Percentiles rank a stretch among this genome's conserved stretches.
phyloP scores from a whole-genome alignment of 768 basidiomycete genomes.

The Dacryopinax spathularia region DNA sequence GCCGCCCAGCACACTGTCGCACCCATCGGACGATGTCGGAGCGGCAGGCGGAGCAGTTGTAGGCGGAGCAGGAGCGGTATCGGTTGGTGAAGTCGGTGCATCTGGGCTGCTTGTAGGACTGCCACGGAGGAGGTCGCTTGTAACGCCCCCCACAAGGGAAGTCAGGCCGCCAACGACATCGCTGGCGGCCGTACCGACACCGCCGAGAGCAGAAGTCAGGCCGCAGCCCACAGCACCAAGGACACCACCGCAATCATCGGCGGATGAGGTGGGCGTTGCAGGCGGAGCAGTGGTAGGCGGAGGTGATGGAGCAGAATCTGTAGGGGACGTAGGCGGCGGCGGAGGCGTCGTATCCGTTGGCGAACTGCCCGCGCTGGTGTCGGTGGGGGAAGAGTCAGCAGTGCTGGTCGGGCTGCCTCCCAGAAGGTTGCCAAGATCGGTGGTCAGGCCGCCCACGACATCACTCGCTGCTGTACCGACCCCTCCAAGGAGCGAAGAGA shows the following conservation, averaged over 20 bases:
- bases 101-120: too few relatives aligned
- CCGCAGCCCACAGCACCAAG: not conserved
- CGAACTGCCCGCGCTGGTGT: not conserved
- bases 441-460: not conserved
- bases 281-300: conserved; percentile 25
- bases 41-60: not conserved
- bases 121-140: not conserved
- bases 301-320: too few relatives aligned
- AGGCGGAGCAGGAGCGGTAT: not conserved
- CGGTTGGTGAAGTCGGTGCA: conserved; percentile 6
- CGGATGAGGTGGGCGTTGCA: conserved; percentile 9
- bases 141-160: not conserved
- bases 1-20: not conserved
- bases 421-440: not conserved
- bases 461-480: not conserved
- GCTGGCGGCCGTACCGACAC: not conserved
- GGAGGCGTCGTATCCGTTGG: not conserved
- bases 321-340: conserved; percentile 15
- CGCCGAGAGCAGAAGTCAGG: not conserved
- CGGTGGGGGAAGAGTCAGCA: conserved; percentile 2
- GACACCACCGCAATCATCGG: not conserved
- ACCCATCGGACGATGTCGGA: not conserved
- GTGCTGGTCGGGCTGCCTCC: conserved; percentile 5
- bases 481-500: not conserved
- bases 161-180: not conserved